Conservation (phyloP, 78 protist genomes). For the Cavenderia fasciculata region DNA sequence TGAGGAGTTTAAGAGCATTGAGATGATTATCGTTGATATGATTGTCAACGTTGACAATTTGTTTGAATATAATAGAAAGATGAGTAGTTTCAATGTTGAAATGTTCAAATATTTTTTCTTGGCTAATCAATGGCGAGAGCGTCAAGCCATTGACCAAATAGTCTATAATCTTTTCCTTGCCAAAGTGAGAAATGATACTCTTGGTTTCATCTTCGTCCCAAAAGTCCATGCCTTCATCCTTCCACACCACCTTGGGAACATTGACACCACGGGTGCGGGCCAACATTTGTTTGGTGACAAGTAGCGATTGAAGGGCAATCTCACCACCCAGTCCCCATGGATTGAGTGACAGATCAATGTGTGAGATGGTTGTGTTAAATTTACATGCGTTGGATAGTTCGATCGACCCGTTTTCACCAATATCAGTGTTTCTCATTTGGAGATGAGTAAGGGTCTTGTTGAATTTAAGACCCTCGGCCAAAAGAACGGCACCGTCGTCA, state of each 20-base stretch:
- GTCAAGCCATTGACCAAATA: conserved; percentile 28
- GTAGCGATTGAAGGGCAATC: conserved; percentile 47
- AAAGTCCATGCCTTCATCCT: conserved; percentile 62
- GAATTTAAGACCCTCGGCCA: conserved; percentile 63
- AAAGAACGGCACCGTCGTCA: conserved; percentile 51
- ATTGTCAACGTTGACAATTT: neutral
- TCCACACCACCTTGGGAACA: conserved; percentile 40
- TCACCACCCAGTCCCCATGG: conserved; percentile 73
- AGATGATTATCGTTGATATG: neutral
- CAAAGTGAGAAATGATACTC: conserved; percentile 24
- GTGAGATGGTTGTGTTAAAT: conserved; percentile 22
- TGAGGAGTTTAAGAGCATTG: conserved; percentile 39
- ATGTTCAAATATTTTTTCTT: conserved; percentile 48
- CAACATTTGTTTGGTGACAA: conserved; percentile 39
- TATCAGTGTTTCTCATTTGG: conserved; percentile 49
- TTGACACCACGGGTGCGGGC: neutral
- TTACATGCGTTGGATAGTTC: conserved; percentile 56
- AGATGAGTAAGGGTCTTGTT: conserved; percentile 44
- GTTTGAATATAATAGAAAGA: conserved; percentile 36
- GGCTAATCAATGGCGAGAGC: conserved; percentile 39
- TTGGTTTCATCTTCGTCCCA: conserved; percentile 35
- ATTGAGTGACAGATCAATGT: conserved; percentile 48
- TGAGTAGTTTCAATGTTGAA: conserved; percentile 40
- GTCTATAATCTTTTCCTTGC: conserved; percentile 52
- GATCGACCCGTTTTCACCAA: conserved; percentile 52